These are phyloP conservation scores for Thalassiosira profunda DNA, from an alignment of 108 stramenopile genomes.

Conservation along the genomic window DNA sequence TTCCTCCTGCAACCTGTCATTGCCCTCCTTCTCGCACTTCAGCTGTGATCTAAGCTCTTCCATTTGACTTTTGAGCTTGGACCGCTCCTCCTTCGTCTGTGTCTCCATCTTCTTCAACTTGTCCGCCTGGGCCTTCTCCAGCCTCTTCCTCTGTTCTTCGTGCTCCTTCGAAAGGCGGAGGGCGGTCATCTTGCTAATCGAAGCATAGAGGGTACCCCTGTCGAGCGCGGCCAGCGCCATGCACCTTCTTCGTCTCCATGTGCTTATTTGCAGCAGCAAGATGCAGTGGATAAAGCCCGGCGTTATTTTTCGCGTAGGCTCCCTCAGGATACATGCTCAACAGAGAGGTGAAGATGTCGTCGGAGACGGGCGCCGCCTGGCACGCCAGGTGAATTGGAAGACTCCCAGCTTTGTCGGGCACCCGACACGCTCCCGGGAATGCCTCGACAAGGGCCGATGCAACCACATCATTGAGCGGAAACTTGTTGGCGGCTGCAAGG, in stretches of 20 bases:
- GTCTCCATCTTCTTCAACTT: constrained; percentile 22
- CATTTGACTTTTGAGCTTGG: constrained; percentile 13
- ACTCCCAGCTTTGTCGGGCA: not conserved
- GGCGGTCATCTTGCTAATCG: constrained; percentile 32
- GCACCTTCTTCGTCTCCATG: not conserved
- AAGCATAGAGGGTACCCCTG: constrained; percentile 33
- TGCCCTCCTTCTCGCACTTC: constrained; percentile 7
- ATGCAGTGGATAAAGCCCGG: not conserved
- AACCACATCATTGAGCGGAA: not conserved
- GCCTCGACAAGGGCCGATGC: not conserved
- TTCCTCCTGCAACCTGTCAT: not conserved
- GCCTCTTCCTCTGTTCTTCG: not conserved
- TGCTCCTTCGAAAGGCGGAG: constrained; percentile 20
- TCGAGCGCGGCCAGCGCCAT: constrained; percentile 30
- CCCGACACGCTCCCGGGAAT: not conserved
- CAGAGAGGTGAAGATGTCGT: not conserved
- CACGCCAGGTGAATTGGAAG: constrained; percentile 1
- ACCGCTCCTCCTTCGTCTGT: constrained; percentile 19
- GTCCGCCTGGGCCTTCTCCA: constrained; percentile 18
- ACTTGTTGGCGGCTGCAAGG: not conserved
- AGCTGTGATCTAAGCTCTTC: constrained; percentile 11
- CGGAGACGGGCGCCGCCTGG: not conserved
- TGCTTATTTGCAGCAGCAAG: not conserved
- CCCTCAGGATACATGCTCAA: not conserved
- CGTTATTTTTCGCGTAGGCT: not conserved